Conservation (phyloP, 139 green algal genomes). For the Limnomonas spitsbergensis region DNA sequence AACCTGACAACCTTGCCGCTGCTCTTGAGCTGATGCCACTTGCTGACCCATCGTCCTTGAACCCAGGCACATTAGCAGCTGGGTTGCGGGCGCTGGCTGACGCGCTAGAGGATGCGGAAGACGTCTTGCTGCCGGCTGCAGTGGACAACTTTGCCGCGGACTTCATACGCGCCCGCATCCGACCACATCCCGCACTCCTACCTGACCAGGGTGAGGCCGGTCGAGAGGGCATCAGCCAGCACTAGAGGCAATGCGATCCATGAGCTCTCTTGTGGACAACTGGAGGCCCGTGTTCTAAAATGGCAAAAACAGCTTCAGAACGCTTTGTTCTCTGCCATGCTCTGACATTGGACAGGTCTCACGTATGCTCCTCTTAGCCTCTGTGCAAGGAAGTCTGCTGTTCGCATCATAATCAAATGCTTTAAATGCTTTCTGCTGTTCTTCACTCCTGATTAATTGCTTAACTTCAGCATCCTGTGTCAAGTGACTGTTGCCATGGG, state of each 20-base stretch:
- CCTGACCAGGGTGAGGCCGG: constrained; percentile 10
- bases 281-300: neutral
- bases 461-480: no score
- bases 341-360: neutral
- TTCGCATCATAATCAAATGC: no score
- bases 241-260: neutral
- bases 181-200: constrained; percentile 11
- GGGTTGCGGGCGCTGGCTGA: constrained; percentile 52
- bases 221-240: neutral
- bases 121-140: constrained; percentile 16
- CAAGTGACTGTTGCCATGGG: no score
- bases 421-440: no score
- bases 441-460: no score
- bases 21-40: neutral
- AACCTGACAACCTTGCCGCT: neutral
- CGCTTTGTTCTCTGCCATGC: neutral
- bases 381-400: no score
- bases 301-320: neutral
- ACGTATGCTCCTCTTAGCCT: neutral
- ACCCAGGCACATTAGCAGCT: constrained; percentile 15
- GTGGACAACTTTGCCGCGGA: constrained; percentile 29
- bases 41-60: no score
- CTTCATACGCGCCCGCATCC: constrained; percentile 38
- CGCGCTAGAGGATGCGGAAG: constrained; percentile 34
- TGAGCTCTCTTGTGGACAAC: neutral